Conservation (phyloP, 441 rosid species). For the Syzygium malaccense region DNA sequence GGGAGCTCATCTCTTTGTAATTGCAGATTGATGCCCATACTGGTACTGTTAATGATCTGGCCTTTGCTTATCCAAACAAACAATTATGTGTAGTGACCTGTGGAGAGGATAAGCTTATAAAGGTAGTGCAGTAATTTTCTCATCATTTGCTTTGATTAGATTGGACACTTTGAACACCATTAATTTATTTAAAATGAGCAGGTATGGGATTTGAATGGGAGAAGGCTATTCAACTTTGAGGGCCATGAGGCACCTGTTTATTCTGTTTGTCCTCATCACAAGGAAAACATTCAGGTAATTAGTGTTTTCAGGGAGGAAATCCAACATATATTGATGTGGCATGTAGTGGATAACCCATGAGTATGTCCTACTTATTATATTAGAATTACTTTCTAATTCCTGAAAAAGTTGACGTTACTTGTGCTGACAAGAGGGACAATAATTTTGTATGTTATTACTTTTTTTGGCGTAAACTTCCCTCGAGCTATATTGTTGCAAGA, state of each 20-base stretch:
- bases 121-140: constrained; percentile 28
- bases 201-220: constrained; percentile 78
- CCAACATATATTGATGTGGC: not conserved
- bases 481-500: not conserved
- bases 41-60: constrained; percentile 89
- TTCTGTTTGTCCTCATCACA: constrained; percentile 82
- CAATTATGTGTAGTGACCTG: constrained; percentile 82
- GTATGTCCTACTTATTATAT: not conserved
- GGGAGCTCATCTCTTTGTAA: constrained; percentile 4
- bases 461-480: not conserved
- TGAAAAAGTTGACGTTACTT: not conserved
- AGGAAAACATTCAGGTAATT: constrained; percentile 77
- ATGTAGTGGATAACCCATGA: not conserved
- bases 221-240: constrained; percentile 56
- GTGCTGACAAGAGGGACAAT: not conserved
- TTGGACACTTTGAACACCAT: not conserved
- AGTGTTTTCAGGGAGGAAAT: not conserved
- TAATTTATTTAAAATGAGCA: constrained; percentile 19
- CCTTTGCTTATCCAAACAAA: constrained; percentile 82
- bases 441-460: not conserved
- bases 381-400: not conserved
- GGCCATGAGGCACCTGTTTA: constrained; percentile 85
- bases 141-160: not conserved
- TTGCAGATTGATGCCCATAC: constrained; percentile 80
- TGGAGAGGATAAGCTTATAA: constrained; percentile 86